These are phyloP conservation scores for Hirschioporus abietinus DNA, from an alignment of 768 basidiomycete genomes.

Conservation along the genomic window DNA sequence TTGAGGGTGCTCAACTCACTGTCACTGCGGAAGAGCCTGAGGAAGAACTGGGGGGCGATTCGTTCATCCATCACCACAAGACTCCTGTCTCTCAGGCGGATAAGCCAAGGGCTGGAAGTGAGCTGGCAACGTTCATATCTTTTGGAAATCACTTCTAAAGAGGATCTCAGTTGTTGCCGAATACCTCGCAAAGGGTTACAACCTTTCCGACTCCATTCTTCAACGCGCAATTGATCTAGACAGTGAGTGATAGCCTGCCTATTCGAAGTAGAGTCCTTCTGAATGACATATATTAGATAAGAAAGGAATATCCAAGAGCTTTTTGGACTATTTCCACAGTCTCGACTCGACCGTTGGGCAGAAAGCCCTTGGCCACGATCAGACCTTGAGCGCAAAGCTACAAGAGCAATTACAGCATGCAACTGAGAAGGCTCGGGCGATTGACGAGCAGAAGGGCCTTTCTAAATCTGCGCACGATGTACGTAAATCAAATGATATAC, in stretches of 20 bases:
- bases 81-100: slow-evolving; percentile 70
- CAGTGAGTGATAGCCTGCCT: slow-evolving; percentile 30
- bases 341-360: slow-evolving; percentile 70
- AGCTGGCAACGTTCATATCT: slow-evolving; percentile 19
- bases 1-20: slow-evolving; percentile 64
- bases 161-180: slow-evolving; percentile 72
- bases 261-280: neutral
- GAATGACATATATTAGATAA: slow-evolving; percentile 39
- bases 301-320: slow-evolving; percentile 83
- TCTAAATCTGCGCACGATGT: slow-evolving; percentile 67
- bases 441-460: slow-evolving; percentile 81
- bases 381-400: slow-evolving; percentile 74
- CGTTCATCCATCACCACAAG: slow-evolving; percentile 22
- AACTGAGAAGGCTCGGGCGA: slow-evolving; percentile 58
- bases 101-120: slow-evolving; percentile 86
- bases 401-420: slow-evolving; percentile 60
- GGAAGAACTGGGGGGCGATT: slow-evolving; percentile 32
- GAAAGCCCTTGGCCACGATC: slow-evolving; percentile 69
- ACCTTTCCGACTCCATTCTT: slow-evolving; percentile 71
- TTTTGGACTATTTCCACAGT: slow-evolving; percentile 71
- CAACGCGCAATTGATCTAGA: slow-evolving; percentile 80
- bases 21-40: slow-evolving; percentile 67
- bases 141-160: slow-evolving; percentile 4
- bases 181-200: slow-evolving; percentile 88
- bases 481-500: slow-evolving; percentile 12